Conservation (phyloP, 306 rosid species). For the Abrus precatorius region DNA sequence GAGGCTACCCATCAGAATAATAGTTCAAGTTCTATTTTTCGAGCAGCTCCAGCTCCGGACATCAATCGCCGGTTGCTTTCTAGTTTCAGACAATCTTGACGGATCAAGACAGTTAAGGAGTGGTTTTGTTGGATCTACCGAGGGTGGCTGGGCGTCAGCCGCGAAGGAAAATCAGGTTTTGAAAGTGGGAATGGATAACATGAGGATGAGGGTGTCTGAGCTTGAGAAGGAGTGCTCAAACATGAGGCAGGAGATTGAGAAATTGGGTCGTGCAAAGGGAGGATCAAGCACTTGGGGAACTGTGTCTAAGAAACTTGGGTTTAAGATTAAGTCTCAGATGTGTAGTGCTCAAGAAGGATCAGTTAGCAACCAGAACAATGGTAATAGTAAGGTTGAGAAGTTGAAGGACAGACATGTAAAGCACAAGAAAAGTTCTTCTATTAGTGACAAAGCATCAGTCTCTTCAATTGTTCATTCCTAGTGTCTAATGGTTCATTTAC, state of each 20-base stretch:
- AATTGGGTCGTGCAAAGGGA: constrained; percentile 72
- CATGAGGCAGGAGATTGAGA: constrained; percentile 98
- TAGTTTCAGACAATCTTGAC: constrained; percentile 91
- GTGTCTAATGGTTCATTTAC: constrained; percentile 28
- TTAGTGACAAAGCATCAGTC: constrained; percentile 60
- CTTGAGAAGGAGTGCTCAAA: constrained; percentile 95
- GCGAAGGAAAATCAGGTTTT: constrained; percentile 96
- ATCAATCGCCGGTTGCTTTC: constrained; percentile 93
- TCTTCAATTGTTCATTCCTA: constrained; percentile 42
- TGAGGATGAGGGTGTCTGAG: constrained; percentile 97
- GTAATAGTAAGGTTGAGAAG: constrained; percentile 68
- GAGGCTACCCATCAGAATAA: constrained; percentile 90
- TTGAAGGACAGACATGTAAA: constrained; percentile 82
- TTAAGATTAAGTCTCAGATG: constrained; percentile 94
- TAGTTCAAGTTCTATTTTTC: constrained; percentile 95
- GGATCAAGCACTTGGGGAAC: constrained; percentile 84
- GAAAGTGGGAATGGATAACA: constrained; percentile 98
- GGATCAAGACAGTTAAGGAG: constrained; percentile 92
- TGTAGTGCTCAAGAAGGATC: constrained; percentile 99
- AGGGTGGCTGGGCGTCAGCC: constrained; percentile 95
- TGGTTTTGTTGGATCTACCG: constrained; percentile 73
- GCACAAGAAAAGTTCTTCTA: constrained; percentile 64
- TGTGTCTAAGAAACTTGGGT: constrained; percentile 87
- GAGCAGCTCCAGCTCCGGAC: constrained; percentile 99
- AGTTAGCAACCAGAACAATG: constrained; percentile 75